Evolutionary conservation across 179 eudicot species (phyloP), one percentile per base, ranked within the genome.

Genomic region (Amaranthus tricolor): DNA sequence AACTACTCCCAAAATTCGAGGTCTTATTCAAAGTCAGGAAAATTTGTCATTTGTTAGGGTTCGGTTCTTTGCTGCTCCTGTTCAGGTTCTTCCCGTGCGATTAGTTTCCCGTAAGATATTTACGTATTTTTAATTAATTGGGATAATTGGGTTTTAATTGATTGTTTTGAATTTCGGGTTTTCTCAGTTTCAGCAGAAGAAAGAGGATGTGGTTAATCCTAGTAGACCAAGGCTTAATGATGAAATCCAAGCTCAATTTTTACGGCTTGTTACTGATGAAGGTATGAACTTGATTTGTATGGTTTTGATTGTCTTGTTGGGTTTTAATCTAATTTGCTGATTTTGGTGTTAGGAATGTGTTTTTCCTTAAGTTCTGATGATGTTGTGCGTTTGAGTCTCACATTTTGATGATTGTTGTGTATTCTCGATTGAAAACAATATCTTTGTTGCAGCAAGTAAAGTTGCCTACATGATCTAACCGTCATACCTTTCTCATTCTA

Each of bases 261-360:
- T 93, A 47, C 81, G 98, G 77, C 89, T 93, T 75, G 97, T 93
- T 43, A 78, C 62, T 31, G 95, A 89, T 63, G 92, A 88, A 79
- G 97, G 98, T 81, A 55, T 44, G 21, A 19, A 11, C 40, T 31
- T 31, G 10, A 17, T 63, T 17, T 40, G 17, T 9, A 6, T 66
- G 7, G 1, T 13, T 50, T 52, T 71, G 62, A 20, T 67, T 53
- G 5, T 43, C 19, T 45, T 15, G 15, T 60, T 9, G 49, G 60
- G 21, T 5, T 19, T 47, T 68, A 31, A 31, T 31, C 2, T n/a
- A n/a, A n/a, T n/a, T n/a, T n/a, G n/a, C n/a, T n/a, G n/a, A n/a
- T n/a, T n/a, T n/a, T n/a, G n/a, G n/a, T n/a, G n/a, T n/a, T 31
- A 31, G 40, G 3, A 31, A 31, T 2, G 40, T 31, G 40, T 31